Percentiles rank a stretch among this genome's conserved stretches.
Conservation (phyloP, 768 basidiomycete genomes). For the Pleurotus sapidus region DNA sequence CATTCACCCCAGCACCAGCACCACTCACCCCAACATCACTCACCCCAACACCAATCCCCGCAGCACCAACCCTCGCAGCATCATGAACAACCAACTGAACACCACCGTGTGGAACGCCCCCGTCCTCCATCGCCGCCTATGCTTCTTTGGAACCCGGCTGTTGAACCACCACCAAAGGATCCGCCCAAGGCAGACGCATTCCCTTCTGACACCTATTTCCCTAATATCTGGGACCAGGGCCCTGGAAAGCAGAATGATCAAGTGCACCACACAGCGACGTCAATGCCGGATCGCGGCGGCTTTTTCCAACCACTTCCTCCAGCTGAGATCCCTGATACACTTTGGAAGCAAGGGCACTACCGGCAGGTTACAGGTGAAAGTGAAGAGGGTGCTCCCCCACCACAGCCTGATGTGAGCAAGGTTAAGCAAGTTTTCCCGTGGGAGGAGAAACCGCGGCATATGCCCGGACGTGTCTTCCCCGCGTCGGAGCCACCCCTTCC, state of each 20-base stretch:
- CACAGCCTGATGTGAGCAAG: conserved; percentile 67
- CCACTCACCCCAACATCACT: background rate
- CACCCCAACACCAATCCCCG: background rate
- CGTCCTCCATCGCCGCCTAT: conserved; percentile 61
- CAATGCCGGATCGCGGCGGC: conserved; percentile 31
- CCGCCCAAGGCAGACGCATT: conserved; percentile 55
- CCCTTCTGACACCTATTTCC: conserved; percentile 74
- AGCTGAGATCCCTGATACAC: conserved; percentile 61
- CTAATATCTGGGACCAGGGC: conserved; percentile 83
- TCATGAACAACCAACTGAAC: conserved; percentile 19
- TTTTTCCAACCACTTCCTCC: conserved; percentile 63
- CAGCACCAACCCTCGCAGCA: conserved; percentile 16
- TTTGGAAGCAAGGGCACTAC: conserved; percentile 75
- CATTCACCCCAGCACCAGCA: conserved; percentile 8
- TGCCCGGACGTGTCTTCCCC: conserved; percentile 75
- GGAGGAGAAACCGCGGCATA: conserved; percentile 73
- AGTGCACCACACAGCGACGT: conserved; percentile 28
- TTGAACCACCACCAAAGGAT: conserved; percentile 74
- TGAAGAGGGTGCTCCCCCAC: conserved; percentile 33
- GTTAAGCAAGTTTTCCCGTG: conserved; percentile 91
- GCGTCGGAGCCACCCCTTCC: conserved; percentile 55
- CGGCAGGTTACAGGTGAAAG: conserved; percentile 53
- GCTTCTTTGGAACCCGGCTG: conserved; percentile 76
- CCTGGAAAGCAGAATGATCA: conserved; percentile 37
- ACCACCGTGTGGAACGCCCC: conserved; percentile 20